Evolutionary conservation across 2,329 filamentous ascomycete genomes (phyloP), one percentile per base, ranked within the genome.

Genomic region (Chaetomium sp.): DNA sequence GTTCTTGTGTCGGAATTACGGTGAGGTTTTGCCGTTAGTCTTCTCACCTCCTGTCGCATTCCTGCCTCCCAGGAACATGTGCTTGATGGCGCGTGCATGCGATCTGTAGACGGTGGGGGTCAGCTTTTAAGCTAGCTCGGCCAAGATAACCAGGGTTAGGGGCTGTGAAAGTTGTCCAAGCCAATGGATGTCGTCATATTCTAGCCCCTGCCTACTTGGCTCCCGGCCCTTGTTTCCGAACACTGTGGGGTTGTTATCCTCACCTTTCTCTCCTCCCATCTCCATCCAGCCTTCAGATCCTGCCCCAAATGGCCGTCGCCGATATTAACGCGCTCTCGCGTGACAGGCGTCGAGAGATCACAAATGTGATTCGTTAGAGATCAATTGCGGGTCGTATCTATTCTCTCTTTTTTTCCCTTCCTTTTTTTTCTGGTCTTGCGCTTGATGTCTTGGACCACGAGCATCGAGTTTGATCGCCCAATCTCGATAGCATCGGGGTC

Each of bases 111-210:
- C 27, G 53, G 53, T 56, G 54, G 54, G 54, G 54, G 54, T 57
- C 33, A 42, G 16, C 10, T 27, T 23, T 2, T 29, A 21, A 31
- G 47, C 49, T n/a, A n/a, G n/a, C n/a, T n/a, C n/a, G n/a, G n/a
- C n/a, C n/a, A n/a, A n/a, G n/a, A n/a, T n/a, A 13, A 31, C 58
- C 23, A 60, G 58, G 58, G 58, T 60, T 60, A 60, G 58, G 58
- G 58, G 58, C 19, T 29, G 35, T n/a, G 35, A 31, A 19, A 29
- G 45, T 29, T 42, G n/a, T 2, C 7, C n/a, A 9, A 21, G n/a
- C 23, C 58, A 29, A 29, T 29, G 27, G 27, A 62, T 62, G 60
- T 57, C 60, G 60, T 62, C 60, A 62, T 62, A 38, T 12, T 35
- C 31, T 35, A n/a, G 10, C 12, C 51, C 60, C 42, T 55, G 51